Evolutionary conservation across 2,329 filamentous ascomycete genomes (phyloP).

Genomic region (Neoscytalidium dimidiatum): DNA sequence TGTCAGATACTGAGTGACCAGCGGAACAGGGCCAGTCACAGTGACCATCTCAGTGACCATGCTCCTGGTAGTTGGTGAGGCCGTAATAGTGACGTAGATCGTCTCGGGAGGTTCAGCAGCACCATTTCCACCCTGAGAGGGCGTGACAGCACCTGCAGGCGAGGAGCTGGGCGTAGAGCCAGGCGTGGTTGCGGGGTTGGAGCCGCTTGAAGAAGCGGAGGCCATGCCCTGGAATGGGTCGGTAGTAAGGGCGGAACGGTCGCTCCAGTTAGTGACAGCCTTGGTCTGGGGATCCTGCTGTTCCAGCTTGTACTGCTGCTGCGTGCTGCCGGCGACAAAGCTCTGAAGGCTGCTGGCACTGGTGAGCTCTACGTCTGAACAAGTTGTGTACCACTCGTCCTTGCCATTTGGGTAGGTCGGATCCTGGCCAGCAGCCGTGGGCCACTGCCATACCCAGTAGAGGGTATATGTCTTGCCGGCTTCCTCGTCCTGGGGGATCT

Average conservation of each 20-base stretch:
- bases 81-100: conserved; percentile 14
- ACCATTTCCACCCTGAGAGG: not conserved
- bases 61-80: not conserved
- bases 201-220: not conserved
- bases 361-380: conserved; percentile 51
- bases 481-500: conserved; percentile 66
- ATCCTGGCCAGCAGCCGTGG: conserved; percentile 50
- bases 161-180: not conserved
- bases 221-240: conserved; percentile 21
- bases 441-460: conserved; percentile 96
- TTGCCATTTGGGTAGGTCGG: conserved; percentile 43
- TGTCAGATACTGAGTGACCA: conserved; percentile 2
- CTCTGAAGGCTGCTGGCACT: conserved; percentile 23
- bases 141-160: not conserved
- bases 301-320: conserved; percentile 26
- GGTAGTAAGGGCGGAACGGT: conserved; percentile 41
- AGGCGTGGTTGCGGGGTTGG: conserved; percentile 1
- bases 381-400: conserved; percentile 57
- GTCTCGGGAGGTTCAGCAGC: not conserved
- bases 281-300: conserved; percentile 46
- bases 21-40: not conserved
- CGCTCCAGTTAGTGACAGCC: conserved; percentile 41
- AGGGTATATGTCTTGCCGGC: conserved; percentile 68
- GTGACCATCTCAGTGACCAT: conserved; percentile 12
- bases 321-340: not conserved